A percentile compares a stretch with the other conserved stretches of the same genome.
Conservation (phyloP, 1,139 yeast species). For the Geotrichum cucujoidarum region DNA sequence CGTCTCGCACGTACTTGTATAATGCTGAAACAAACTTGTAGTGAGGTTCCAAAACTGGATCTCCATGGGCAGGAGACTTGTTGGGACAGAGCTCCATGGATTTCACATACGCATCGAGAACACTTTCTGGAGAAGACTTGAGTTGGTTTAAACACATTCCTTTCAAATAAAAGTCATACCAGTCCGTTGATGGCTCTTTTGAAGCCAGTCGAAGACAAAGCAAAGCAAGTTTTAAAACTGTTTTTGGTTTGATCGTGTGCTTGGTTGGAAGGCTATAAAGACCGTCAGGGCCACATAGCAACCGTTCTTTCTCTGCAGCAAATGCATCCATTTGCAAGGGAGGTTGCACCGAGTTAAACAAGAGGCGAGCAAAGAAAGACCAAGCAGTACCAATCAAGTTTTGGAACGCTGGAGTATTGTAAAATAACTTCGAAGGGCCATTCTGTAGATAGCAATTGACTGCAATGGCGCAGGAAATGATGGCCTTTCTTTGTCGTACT, state of each 20-base stretch:
- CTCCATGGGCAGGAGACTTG: slow-evolving; percentile 41
- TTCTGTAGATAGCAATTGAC: slow-evolving; percentile 45
- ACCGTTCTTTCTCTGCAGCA: slow-evolving; percentile 25
- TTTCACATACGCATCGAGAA: slow-evolving; percentile 26
- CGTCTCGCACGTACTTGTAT: slow-evolving; percentile 51
- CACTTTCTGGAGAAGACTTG: slow-evolving; percentile 24
- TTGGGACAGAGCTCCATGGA: slow-evolving; percentile 40
- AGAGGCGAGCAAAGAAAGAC: slow-evolving; percentile 54
- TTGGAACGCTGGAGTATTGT: slow-evolving; percentile 30
- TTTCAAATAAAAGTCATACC: slow-evolving; percentile 58
- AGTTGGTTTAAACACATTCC: slow-evolving; percentile 57
- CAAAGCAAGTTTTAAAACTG: slow-evolving; percentile 29
- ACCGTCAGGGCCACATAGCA: slow-evolving; percentile 31
- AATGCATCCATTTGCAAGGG: slow-evolving; percentile 57
- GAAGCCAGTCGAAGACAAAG: slow-evolving; percentile 31
- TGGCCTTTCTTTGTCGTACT: slow-evolving; percentile 59
- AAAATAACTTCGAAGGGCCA: slow-evolving; percentile 20
- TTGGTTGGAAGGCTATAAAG: slow-evolving; percentile 26
- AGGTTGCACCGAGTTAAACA: slow-evolving; percentile 50
- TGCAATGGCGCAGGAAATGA: slow-evolving; percentile 75
- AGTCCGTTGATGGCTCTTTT: slow-evolving; percentile 43
- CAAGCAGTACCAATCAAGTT: slow-evolving; percentile 48
- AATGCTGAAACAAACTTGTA: slow-evolving; percentile 56
- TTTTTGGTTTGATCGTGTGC: slow-evolving; percentile 27
- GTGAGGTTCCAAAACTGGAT: slow-evolving; percentile 62